phyloP scores from a whole-genome alignment of 2,329 filamentous ascomycete genomes.

The Hortaea werneckii region DNA sequence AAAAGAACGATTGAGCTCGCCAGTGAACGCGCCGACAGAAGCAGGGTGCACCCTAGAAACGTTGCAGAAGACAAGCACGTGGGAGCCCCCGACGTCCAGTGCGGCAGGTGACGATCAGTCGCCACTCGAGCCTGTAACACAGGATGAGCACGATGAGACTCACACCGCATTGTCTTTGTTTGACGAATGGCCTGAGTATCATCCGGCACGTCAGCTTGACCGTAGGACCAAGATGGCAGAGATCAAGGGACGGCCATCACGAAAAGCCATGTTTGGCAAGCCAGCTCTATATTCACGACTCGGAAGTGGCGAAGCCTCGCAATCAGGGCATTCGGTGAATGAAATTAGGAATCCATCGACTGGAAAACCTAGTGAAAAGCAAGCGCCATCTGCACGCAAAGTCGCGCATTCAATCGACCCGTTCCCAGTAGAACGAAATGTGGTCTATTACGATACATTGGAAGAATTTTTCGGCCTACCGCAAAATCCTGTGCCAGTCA shows the following conservation, averaged over 20 bases:
- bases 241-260: constrained; percentile 28
- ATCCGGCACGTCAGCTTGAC: constrained; percentile 18
- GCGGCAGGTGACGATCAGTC: too few relatives aligned
- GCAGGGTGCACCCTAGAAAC: too few relatives aligned
- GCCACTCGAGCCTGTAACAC: too few relatives aligned
- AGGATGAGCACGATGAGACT: too few relatives aligned
- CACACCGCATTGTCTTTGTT: constrained; percentile 8
- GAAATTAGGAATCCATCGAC: background rate
- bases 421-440: background rate
- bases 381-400: background rate
- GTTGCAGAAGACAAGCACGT: too few relatives aligned
- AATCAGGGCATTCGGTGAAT: constrained; percentile 1
- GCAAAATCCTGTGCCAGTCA: constrained; percentile 9
- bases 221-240: constrained; percentile 50
- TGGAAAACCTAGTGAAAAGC: background rate
- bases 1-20: too few relatives aligned
- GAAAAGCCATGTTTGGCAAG: constrained; percentile 25
- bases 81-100: too few relatives aligned
- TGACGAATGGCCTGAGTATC: constrained; percentile 16
- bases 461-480: constrained; percentile 8
- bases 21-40: too few relatives aligned
- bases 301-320: background rate
- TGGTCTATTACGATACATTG: constrained; percentile 9
- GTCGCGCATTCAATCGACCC: background rate
- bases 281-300: constrained; percentile 5